phyloP scores from a whole-genome alignment of 768 basidiomycete genomes.

The Chalciporus piperatus region DNA sequence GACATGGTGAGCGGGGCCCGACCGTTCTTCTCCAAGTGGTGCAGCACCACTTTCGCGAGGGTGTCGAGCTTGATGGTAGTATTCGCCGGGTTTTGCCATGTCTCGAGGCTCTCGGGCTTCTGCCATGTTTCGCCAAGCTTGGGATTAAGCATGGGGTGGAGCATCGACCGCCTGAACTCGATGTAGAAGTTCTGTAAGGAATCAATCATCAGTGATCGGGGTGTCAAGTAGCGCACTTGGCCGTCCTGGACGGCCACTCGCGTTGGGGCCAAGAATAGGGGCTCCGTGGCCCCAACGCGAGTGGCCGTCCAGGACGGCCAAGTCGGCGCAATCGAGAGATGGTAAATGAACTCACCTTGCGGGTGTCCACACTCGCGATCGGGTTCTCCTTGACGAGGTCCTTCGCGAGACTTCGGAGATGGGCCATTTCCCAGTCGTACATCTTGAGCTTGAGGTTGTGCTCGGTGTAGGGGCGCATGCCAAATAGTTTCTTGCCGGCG shows the following conservation, averaged over 20 bases:
- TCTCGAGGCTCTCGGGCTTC: not conserved
- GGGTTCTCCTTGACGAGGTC: conserved; percentile 14
- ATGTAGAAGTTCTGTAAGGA: conserved; percentile 15
- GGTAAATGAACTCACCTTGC: not conserved
- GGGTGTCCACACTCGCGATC: not conserved
- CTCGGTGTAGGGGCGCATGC: not conserved
- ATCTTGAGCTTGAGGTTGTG: conserved; percentile 3
- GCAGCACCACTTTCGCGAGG: not conserved
- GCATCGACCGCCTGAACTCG: conserved; percentile 4
- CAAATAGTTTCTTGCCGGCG: not conserved
- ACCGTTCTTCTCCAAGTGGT: conserved; percentile 1
- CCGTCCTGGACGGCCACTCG: not conserved
- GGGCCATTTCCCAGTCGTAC: conserved; percentile 1
- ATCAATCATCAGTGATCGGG: too few species aligned
- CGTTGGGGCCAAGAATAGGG: too few species aligned
- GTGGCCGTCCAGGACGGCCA: conserved; percentile 1
- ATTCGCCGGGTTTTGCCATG: not conserved
- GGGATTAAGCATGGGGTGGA: not conserved
- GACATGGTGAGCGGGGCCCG: not conserved
- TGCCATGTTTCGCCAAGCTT: not conserved
- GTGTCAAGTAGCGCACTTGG: not conserved
- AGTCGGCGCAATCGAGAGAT: not conserved
- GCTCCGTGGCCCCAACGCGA: too few species aligned
- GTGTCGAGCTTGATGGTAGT: conserved; percentile 7
- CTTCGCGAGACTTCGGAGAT: conserved; percentile 3